Conservation (phyloP, 176 grass and related monocot species). For the Aegilops longissima region DNA sequence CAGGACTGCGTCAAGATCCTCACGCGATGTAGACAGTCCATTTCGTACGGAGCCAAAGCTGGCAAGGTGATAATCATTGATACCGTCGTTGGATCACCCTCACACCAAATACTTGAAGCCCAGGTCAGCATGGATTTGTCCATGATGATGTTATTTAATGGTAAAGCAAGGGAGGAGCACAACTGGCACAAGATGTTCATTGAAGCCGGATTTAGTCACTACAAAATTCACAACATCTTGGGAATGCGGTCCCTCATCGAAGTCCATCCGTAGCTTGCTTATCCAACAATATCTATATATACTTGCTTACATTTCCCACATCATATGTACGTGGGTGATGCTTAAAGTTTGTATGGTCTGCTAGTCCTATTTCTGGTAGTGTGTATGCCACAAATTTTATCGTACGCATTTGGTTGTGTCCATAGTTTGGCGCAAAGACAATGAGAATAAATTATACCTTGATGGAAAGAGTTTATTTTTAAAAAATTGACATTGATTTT, state of each 20-base stretch:
- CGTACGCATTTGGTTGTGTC: no score
- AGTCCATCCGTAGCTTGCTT: neutral
- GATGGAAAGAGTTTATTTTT: no score
- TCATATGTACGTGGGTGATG: no score
- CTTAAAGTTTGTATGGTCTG: no score
- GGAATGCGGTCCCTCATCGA: conserved; percentile 27
- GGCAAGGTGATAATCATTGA: conserved; percentile 50
- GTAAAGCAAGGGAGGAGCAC: conserved; percentile 5
- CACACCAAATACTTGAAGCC: neutral
- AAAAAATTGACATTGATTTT: no score
- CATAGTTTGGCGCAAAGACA: no score
- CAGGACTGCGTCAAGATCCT: conserved; percentile 27
- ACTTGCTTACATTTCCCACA: no score
- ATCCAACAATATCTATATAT: no score
- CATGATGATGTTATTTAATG: neutral
- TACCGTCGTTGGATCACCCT: neutral
- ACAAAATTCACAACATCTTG: neutral
- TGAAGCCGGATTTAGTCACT: conserved; percentile 30
- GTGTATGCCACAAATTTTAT: no score
- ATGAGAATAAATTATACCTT: no score
- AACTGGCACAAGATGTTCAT: conserved; percentile 31
- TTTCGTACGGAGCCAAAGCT: neutral
- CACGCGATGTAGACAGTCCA: neutral
- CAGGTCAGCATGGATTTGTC: conserved; percentile 17
- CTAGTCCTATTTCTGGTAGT: no score